Evolutionary conservation across 495 filamentous ascomycete species (phyloP), one percentile per base, ranked within the genome.

Genomic region (Penicillium canariense): DNA sequence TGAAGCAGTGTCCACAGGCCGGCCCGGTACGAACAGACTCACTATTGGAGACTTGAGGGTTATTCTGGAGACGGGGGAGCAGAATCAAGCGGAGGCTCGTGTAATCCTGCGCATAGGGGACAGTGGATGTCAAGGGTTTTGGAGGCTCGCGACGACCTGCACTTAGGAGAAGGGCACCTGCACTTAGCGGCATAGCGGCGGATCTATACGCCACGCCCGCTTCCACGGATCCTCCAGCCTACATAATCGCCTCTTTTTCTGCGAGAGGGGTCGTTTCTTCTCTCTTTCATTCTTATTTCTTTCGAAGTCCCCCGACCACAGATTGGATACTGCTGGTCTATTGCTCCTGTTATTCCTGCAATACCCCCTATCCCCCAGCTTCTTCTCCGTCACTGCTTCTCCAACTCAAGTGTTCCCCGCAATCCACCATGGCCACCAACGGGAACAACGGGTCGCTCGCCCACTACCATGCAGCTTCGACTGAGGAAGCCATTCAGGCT

Each of bases 381-480:
- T 46, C 30, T 54, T 58, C 49, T 57, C n/a, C 9, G 8, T 27
- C 11, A 12, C 36, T 46, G 3, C 32, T 52, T 47, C 45, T 50
- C 32, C 20, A 9, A 34, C 36, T 60, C 31, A 31, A 46, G 49
- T 18, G 32, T 54, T 55, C 52, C 59, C 52, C 62, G 48, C 61
- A 60, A 43, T 28, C n/a, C 58, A 67, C 30, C 59, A 79, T 81
- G 77, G 55, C 74, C 22, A 62, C 76, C 59, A 73, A 68, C 54
- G 70, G 67, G 48, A 66, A 65, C 68, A 54, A 67, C 54, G 65
- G 58, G 10, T 48, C 56, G 46, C 60, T 52, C 56, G 76, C 64
- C 66, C 79, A 80, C 60, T 91, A 90, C 75, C 95, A 97, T 75
- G 82, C 89, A 18, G 66, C 87, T 43, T 88, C 93, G 20, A 90